phyloP scores from a whole-genome alignment of 208 protist species.

The Novymonas esmeraldas region DNA sequence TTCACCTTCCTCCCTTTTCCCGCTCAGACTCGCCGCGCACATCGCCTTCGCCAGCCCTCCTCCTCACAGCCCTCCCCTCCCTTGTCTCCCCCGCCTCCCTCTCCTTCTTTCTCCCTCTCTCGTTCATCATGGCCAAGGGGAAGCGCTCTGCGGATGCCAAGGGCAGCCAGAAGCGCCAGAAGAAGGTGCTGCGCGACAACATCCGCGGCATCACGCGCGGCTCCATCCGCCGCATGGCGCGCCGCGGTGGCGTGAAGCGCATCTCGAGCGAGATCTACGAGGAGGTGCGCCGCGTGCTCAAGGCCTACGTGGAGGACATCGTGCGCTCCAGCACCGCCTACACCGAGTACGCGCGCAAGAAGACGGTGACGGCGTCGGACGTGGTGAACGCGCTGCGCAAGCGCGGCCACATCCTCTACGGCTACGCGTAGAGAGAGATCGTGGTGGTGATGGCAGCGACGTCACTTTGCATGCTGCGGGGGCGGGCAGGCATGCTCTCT shows the following conservation, averaged over 20 bases:
- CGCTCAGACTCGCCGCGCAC: neutral
- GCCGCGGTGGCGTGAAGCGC: constrained; percentile 93
- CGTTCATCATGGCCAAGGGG: constrained; percentile 74
- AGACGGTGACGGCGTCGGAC: constrained; percentile 85
- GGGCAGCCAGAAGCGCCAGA: constrained; percentile 80
- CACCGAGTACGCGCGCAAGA: constrained; percentile 83
- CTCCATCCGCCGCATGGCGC: constrained; percentile 89
- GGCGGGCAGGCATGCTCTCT: no score
- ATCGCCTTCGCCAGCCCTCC: no score
- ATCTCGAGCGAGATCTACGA: constrained; percentile 79
- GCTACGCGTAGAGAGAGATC: constrained; percentile 84
- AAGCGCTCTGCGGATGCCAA: constrained; percentile 75
- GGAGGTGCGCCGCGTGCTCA: constrained; percentile 79
- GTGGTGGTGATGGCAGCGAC: no score
- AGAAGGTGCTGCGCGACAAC: constrained; percentile 88
- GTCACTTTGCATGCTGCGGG: no score
- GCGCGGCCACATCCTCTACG: constrained; percentile 90
- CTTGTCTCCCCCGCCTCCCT: neutral
- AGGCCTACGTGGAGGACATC: constrained; percentile 82
- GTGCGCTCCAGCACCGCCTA: constrained; percentile 84
- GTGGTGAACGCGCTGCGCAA: constrained; percentile 91
- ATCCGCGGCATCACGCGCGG: constrained; percentile 86
- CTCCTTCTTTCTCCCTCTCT: neutral
- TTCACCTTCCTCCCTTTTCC: neutral
- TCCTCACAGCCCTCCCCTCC: neutral